Evolutionary conservation across 139 green algal species (phyloP), one percentile per base, ranked within the genome.

Genomic region (Chlorella sp.): DNA sequence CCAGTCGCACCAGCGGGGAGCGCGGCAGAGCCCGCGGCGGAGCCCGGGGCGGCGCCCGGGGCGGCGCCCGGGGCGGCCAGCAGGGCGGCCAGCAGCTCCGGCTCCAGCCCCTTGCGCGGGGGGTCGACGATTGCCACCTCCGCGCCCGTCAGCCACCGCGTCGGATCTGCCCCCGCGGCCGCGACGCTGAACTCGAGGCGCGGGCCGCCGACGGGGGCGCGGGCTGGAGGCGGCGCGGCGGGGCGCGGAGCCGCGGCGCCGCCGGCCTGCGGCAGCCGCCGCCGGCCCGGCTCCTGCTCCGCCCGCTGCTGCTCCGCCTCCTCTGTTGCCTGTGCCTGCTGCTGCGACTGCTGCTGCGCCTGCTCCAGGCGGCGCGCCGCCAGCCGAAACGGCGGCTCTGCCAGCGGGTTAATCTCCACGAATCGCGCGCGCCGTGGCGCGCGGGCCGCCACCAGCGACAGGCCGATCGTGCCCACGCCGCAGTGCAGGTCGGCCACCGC

Each of bases 111-210:
- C 71, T 91, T 96, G 33, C 91, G 77, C 2, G 91, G 91, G 4
- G 91, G 91, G 79, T 95, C 91, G 31, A 96, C 84, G 3, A 95
- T 72, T 9, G 94, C 81, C 3, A 90, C 76, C 19, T 96, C 82
- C 17, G 82, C 77, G 25, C 71, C 87, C 5, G 56, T 46, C 64
- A 93, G 76, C 63, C 84, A 90, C 23, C 50, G 53, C 2, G 23
- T 41, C 0, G 86, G 84, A n/a, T 81, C 50, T 38, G 25, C 60
- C 29, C 86, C 86, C 1, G 87, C 87, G 11, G 83, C 77, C 2
- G 78, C 83, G 0, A 88, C 84, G 2, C 74, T 12, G 69, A 89
- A 91, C 74, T 84, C 61, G 8, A 91, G n/a, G n/a, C n/a, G n/a
- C n/a, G n/a, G n/a, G n/a, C n/a, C n/a, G n/a, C n/a, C n/a, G n/a